phyloP scores from a whole-genome alignment of 1,139 yeast species.

The Debaryomycetaceae sp. region DNA sequence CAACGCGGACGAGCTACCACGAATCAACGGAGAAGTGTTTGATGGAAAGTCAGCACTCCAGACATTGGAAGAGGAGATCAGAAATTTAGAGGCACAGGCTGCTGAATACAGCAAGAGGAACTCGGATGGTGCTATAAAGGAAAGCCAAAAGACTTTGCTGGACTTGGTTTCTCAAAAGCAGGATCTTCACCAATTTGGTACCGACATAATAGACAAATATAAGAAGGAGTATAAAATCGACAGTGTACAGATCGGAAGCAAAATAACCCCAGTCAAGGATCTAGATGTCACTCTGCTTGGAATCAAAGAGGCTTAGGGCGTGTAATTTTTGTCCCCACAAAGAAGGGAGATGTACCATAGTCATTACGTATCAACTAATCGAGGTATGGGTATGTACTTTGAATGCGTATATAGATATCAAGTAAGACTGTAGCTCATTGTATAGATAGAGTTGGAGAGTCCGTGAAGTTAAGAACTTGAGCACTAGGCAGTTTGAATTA shows the following conservation, averaged over 20 bases:
- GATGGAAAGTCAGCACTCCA: slow-evolving; percentile 15
- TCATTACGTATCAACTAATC: too few species aligned
- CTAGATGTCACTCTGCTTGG: slow-evolving; percentile 11
- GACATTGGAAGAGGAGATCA: slow-evolving; percentile 18
- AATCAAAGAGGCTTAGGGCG: not conserved
- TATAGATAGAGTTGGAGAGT: too few species aligned
- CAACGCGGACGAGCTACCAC: slow-evolving; percentile 12
- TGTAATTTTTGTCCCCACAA: not conserved
- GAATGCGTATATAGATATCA: too few species aligned
- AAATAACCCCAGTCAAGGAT: slow-evolving; percentile 6
- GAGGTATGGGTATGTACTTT: too few species aligned
- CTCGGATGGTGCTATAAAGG: not conserved
- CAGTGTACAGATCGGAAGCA: slow-evolving; percentile 1
- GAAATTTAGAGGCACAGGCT: slow-evolving; percentile 7
- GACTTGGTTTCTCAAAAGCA: slow-evolving; percentile 13
- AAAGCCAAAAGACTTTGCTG: slow-evolving; percentile 13
- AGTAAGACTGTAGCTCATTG: too few species aligned
- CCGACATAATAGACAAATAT: slow-evolving; percentile 7
- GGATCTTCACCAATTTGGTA: slow-evolving; percentile 12
- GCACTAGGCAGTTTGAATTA: too few species aligned
- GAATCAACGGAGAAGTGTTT: slow-evolving; percentile 18
- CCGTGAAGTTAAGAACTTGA: too few species aligned
- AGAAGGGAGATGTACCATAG: not conserved
- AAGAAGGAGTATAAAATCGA: slow-evolving; percentile 12
- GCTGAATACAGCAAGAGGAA: not conserved